Percentiles rank a stretch among this genome's conserved stretches.
These are phyloP conservation scores for Chenopodium berlandieri DNA, from an alignment of 148 eudicot genomes.

Conservation along the genomic window DNA sequence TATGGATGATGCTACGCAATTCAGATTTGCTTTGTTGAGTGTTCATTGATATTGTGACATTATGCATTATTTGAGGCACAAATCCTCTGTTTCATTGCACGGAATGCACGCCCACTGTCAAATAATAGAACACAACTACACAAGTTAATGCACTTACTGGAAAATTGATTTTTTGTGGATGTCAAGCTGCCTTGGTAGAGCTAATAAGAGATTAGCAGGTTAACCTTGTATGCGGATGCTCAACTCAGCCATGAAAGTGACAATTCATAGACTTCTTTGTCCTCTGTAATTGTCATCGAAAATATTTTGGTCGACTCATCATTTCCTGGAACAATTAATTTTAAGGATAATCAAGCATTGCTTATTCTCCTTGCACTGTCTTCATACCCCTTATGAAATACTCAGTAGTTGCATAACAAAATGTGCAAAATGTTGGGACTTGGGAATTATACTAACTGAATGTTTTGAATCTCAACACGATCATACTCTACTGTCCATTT, in stretches of 20 bases:
- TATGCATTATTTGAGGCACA: background rate
- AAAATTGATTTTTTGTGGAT: background rate
- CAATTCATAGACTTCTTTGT: background rate
- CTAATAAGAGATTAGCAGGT: background rate
- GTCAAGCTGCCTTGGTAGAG: background rate
- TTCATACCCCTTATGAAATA: background rate
- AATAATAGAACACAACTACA: background rate
- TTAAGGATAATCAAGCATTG: background rate
- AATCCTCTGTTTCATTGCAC: background rate
- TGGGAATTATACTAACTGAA: background rate
- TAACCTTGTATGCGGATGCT: slow-evolving; percentile 2
- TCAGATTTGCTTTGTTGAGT: background rate
- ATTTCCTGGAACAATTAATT: background rate
- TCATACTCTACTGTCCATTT: background rate
- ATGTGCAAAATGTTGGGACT: background rate
- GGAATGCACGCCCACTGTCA: background rate
- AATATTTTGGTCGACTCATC: background rate
- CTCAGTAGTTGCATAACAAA: background rate
- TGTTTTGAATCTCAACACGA: background rate
- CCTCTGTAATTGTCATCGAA: background rate
- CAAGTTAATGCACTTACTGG: background rate
- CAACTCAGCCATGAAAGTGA: background rate
- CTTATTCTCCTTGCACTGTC: background rate
- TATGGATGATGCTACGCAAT: background rate
- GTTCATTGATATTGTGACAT: slow-evolving; percentile 1